Conservation (phyloP, 78 protist species). For the Dictyostelium capitatum region DNA sequence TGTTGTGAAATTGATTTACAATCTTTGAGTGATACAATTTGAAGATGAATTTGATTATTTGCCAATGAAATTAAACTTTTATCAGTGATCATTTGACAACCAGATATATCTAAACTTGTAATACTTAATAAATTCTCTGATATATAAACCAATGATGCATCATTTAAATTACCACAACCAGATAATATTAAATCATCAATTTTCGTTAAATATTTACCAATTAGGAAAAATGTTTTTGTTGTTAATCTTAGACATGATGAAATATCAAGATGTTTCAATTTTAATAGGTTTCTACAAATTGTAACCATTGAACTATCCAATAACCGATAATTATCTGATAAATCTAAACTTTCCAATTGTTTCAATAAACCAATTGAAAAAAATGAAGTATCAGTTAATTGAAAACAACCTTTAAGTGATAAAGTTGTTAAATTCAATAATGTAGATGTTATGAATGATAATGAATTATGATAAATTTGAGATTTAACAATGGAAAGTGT, state of each 20-base stretch:
- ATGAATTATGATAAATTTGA: slow-evolving; percentile 48
- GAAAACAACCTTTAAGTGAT: slow-evolving; percentile 48
- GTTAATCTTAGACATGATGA: slow-evolving; percentile 49
- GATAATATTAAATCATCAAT: neutral
- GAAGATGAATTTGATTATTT: slow-evolving; percentile 36
- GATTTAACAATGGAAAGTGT: slow-evolving; percentile 43
- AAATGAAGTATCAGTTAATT: slow-evolving; percentile 55
- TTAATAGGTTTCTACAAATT: slow-evolving; percentile 35
- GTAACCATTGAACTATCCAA: slow-evolving; percentile 52
- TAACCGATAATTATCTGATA: slow-evolving; percentile 43
- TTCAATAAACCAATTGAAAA: neutral
- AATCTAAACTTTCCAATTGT: slow-evolving; percentile 44
- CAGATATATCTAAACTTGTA: slow-evolving; percentile 1
- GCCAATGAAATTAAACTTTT: slow-evolving; percentile 24
- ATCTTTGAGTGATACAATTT: slow-evolving; percentile 32
- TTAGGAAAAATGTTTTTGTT: slow-evolving; percentile 49
- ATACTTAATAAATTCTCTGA: slow-evolving; percentile 36
- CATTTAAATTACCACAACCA: slow-evolving; percentile 54
- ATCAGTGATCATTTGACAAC: slow-evolving; percentile 50
- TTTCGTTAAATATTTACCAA: slow-evolving; percentile 47
- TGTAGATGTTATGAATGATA: neutral
- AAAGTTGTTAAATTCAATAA: slow-evolving; percentile 24
- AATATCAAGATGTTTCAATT: slow-evolving; percentile 29
- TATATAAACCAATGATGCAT: slow-evolving; percentile 19
- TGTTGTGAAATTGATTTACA: slow-evolving; percentile 52